Evolutionary conservation across 2,329 filamentous ascomycete species (phyloP), one percentile per base, ranked within the genome.

Genomic region (Cladosporium sp.): DNA sequence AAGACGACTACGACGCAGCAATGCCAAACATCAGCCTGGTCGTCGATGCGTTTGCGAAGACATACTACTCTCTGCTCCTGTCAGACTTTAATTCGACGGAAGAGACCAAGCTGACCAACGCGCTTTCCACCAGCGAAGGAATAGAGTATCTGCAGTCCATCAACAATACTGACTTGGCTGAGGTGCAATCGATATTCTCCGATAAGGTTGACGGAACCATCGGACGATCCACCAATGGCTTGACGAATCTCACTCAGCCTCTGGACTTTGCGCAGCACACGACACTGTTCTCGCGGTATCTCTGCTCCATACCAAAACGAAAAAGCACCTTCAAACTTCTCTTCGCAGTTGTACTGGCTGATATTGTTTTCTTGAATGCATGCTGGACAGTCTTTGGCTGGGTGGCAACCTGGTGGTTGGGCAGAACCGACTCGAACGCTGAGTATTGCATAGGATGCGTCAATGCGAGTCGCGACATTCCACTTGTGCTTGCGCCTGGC

Each of bases 31-130:
- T 64, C 49, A 57, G 61, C 26, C 30, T 41, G 18, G 52, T 24
- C 4, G 51, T 64, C 4, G 61, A 64, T 49, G 61, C 26, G 14
- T 64, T 64, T 51, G 38, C 21, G 7, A 57, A 57, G 15, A 15
- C 61, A 26, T 64, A 64, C 51, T 64, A 64, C 28, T 64, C 61
- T 15, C 18, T 64, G 1, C 49, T 64, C 11, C n/a, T 64, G 12
- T 57, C 61, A 15, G 61, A 64, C 26, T 64, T 64, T 8, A 30
- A 44, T 10, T 30, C 52, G 18, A 54, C 38, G 1, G 26, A 47
- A 3, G 34, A 44, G 2, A 51, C 8, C 24, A 30, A 51, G 38
- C 12, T 11, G 7, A 57, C 51, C 8, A 64, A 64, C 15, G 61
- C 61, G 8, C 38, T 64, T 3, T 14, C 36, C 6, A 64, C 49